A percentile compares a stretch with the other conserved stretches of the same genome.
Conservation (phyloP, 2,329 filamentous ascomycete genomes). For the Akanthomyces lecanii region DNA sequence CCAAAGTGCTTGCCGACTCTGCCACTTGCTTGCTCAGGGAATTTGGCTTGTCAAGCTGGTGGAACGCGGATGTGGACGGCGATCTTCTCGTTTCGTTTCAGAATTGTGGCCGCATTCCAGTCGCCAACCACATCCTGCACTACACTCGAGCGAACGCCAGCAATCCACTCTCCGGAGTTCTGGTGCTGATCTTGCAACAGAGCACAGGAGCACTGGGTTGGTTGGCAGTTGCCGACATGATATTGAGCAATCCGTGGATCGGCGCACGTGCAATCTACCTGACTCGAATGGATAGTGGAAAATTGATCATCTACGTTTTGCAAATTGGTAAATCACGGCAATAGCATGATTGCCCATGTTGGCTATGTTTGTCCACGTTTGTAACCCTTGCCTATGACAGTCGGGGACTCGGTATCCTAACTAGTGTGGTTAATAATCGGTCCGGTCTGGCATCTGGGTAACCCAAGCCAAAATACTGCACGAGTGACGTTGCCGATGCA, state of each 20-base stretch:
- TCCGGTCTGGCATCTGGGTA: not conserved
- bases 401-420: not conserved
- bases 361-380: not conserved
- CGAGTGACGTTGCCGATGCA: too few relatives aligned
- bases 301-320: too few relatives aligned
- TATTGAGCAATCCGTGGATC: too few relatives aligned
- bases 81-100: constrained; percentile 8
- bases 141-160: too few relatives aligned
- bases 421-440: not conserved
- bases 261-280: too few relatives aligned
- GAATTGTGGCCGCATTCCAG: constrained; percentile 4
- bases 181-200: not conserved
- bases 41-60: constrained; percentile 7
- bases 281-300: too few relatives aligned
- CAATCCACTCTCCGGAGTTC: not conserved
- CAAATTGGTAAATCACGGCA: too few relatives aligned
- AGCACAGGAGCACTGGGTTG: not conserved
- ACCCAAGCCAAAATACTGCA: too few relatives aligned
- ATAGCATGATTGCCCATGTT: too few relatives aligned
- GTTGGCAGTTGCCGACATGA: too few relatives aligned
- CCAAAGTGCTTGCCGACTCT: too few relatives aligned
- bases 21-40: not conserved
- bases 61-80: not conserved
- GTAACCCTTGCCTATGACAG: not conserved
- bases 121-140: not conserved